Conservation (phyloP, 129 eudicot species). For the Arctium lappa region DNA sequence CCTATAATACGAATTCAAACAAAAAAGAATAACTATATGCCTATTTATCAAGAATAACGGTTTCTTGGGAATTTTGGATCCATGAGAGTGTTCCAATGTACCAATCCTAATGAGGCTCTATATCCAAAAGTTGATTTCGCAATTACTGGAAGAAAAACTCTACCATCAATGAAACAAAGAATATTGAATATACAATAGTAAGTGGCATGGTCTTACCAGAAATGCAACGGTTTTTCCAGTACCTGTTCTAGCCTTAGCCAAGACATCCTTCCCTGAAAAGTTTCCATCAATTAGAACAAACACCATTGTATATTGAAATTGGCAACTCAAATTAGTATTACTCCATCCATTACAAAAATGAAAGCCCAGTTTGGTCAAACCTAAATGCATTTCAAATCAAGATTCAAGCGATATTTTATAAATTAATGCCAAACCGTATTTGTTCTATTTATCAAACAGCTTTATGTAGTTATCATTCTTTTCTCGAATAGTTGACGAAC, state of each 20-base stretch:
- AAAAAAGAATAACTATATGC: not conserved
- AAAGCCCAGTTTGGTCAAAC: not conserved
- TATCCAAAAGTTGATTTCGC: not conserved
- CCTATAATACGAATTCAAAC: not conserved
- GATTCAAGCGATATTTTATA: not conserved
- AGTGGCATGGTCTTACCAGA: conserved; percentile 44
- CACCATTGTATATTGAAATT: not conserved
- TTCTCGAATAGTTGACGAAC: not conserved
- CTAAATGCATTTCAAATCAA: conserved; percentile 2
- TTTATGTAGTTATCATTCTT: not conserved
- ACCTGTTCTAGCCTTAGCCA: conserved; percentile 98
- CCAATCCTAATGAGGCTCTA: not conserved
- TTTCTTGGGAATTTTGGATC: not conserved
- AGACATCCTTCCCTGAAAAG: conserved; percentile 81
- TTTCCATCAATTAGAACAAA: not conserved
- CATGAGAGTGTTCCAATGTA: not conserved
- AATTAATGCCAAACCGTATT: not conserved
- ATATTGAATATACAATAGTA: not conserved
- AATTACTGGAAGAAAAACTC: not conserved
- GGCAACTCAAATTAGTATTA: not conserved
- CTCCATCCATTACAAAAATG: not conserved
- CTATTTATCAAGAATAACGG: not conserved
- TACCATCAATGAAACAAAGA: not conserved
- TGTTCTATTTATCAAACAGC: not conserved
- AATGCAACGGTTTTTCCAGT: conserved; percentile 99